Evolutionary conservation across 345 rosid species (phyloP).

Genomic region (Linum tenue): DNA sequence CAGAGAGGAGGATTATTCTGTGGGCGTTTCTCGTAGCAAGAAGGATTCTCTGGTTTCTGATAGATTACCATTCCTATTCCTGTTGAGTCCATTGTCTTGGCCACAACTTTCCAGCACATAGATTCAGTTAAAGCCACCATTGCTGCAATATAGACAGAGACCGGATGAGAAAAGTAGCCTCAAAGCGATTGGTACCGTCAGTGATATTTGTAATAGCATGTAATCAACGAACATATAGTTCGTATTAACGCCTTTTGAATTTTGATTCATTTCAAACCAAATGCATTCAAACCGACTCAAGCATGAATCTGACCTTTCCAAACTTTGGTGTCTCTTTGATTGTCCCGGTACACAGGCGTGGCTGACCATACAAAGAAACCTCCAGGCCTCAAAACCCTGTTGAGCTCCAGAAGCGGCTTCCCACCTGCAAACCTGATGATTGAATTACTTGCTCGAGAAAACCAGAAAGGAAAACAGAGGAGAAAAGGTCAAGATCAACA

Average conservation of each 20-base stretch:
- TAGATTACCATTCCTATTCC: constrained; percentile 79
- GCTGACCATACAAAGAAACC: constrained; percentile 97
- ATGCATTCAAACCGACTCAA: no score
- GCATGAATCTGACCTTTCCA: constrained; percentile 38
- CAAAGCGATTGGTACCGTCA: no score
- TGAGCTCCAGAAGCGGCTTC: constrained; percentile 82
- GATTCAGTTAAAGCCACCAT: constrained; percentile 62
- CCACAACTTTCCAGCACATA: constrained; percentile 75
- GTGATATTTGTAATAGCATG: no score
- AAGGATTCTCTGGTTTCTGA: constrained; percentile 60
- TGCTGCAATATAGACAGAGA: constrained; percentile 38
- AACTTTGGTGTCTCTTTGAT: constrained; percentile 52
- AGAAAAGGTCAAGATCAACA: not conserved
- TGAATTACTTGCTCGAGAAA: not conserved
- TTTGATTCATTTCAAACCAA: no score
- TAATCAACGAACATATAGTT: no score
- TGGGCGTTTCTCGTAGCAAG: constrained; percentile 56
- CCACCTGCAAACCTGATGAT: constrained; percentile 51
- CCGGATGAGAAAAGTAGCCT: not conserved
- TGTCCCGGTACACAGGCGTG: constrained; percentile 67
- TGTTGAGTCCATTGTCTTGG: constrained; percentile 48
- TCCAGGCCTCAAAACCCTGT: constrained; percentile 86
- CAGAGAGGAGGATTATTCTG: constrained; percentile 60
- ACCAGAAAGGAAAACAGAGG: constrained; percentile 10
- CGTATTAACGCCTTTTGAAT: no score